A percentile compares a stretch with the other conserved stretches of the same genome.
Evolutionary conservation across 148 eudicot genomes (phyloP).

Genomic region (Drosera capensis): DNA sequence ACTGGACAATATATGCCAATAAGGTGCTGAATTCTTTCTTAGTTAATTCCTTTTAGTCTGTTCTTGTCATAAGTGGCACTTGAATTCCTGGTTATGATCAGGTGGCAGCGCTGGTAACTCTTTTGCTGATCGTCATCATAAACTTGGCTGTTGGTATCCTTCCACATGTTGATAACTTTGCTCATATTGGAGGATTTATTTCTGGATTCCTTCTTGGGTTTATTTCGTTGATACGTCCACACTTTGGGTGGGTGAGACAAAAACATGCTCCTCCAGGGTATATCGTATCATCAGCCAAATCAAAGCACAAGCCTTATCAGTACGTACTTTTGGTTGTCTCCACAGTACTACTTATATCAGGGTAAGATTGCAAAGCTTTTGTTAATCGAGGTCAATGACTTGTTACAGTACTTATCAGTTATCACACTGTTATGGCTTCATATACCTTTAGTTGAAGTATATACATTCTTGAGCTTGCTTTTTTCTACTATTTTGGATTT

Average conservation of each 20-base stretch:
- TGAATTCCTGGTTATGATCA: conserved; percentile 11
- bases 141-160: conserved; percentile 74
- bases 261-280: conserved; percentile 24
- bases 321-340: conserved; percentile 26
- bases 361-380: too few species aligned
- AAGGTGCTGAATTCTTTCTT: conserved; percentile 32
- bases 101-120: conserved; percentile 50
- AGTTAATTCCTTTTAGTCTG: background rate
- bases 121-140: conserved; percentile 41
- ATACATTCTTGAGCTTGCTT: too few species aligned
- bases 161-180: conserved; percentile 91
- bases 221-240: conserved; percentile 64
- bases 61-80: conserved; percentile 1
- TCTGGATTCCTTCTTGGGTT: conserved; percentile 86
- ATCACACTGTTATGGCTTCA: conserved; percentile 2
- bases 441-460: too few species aligned
- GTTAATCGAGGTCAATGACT: too few species aligned
- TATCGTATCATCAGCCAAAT: conserved; percentile 11
- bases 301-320: conserved; percentile 69
- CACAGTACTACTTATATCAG: conserved; percentile 22
- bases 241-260: conserved; percentile 58
- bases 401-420: too few species aligned
- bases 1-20: conserved; percentile 86
- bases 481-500: too few species aligned
- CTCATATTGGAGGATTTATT: conserved; percentile 77